Percentiles rank a stretch among this genome's conserved stretches.
These are phyloP conservation scores for Gautieria morchelliformis DNA, from an alignment of 768 basidiomycete genomes.

Conservation along the genomic window DNA sequence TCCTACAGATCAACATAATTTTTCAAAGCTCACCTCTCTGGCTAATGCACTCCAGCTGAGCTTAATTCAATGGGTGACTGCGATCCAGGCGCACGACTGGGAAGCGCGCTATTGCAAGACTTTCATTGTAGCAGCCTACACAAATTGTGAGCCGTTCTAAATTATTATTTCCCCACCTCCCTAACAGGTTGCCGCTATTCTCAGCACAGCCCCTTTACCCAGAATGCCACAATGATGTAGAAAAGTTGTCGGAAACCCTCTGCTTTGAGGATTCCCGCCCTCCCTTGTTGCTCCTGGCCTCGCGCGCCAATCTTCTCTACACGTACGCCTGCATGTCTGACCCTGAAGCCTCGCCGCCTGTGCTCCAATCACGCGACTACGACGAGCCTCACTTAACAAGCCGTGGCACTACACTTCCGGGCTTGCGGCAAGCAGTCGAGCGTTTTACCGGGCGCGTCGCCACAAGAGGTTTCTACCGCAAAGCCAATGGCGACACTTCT, in stretches of 20 bases:
- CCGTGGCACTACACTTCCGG: neutral
- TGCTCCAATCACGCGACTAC: neutral
- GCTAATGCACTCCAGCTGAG: neutral
- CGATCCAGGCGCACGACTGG: slow-evolving; percentile 3
- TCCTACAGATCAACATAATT: neutral
- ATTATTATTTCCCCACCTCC: neutral
- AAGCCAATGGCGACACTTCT: neutral
- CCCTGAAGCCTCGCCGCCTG: neutral
- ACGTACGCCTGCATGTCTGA: slow-evolving; percentile 1
- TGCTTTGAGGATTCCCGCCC: neutral
- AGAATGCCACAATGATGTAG: neutral
- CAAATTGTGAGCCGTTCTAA: neutral
- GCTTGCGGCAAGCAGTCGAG: slow-evolving; percentile 4
- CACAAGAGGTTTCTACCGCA: slow-evolving; percentile 1
- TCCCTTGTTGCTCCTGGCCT: neutral
- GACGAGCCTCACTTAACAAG: slow-evolving; percentile 1
- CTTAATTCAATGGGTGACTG: slow-evolving; percentile 3
- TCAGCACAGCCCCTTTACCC: neutral
- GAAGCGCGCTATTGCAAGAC: slow-evolving; percentile 4
- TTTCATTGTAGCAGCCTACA: slow-evolving; percentile 1
- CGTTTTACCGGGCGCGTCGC: neutral
- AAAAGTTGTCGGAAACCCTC: neutral
- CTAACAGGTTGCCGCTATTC: neutral
- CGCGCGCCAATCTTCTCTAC: slow-evolving; percentile 2
- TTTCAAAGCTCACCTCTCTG: neutral